Conservation (phyloP, 306 rosid species). For the Corylus avellana region DNA sequence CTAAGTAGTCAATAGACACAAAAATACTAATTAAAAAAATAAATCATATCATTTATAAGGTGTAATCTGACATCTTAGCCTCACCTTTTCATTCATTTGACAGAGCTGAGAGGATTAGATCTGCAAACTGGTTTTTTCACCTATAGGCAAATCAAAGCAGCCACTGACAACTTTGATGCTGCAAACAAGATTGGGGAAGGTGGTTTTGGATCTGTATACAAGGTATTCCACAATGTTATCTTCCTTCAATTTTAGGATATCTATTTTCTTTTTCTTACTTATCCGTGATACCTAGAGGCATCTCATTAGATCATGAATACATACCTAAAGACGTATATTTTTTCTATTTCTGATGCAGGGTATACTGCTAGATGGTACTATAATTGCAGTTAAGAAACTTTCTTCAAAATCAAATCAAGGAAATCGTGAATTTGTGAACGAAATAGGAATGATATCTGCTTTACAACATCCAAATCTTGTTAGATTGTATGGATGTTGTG, state of each 20-base stretch:
- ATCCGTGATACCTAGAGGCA: background rate
- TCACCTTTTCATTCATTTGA: background rate
- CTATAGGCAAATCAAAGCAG: constrained; percentile 34
- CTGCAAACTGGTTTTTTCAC: constrained; percentile 25
- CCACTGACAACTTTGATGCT: constrained; percentile 56
- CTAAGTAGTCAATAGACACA: background rate
- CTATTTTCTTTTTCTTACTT: background rate
- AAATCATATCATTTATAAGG: background rate
- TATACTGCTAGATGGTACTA: too few relatives aligned
- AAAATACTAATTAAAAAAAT: background rate
- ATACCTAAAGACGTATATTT: too few relatives aligned
- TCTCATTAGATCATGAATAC: too few relatives aligned
- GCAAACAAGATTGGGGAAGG: constrained; percentile 70
- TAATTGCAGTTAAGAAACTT: too few relatives aligned
- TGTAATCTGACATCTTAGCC: background rate
- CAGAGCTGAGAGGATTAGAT: constrained; percentile 14
- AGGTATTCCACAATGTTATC: constrained; percentile 40
- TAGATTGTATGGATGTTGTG: too few relatives aligned
- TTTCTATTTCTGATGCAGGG: too few relatives aligned
- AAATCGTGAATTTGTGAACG: too few relatives aligned
- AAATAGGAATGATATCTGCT: too few relatives aligned
- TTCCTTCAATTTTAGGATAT: background rate
- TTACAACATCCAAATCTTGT: too few relatives aligned
- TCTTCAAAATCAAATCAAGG: too few relatives aligned
- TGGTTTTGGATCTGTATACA: constrained; percentile 77